Conservation (phyloP, 257 asterid species). For the Solanum boliviense region DNA sequence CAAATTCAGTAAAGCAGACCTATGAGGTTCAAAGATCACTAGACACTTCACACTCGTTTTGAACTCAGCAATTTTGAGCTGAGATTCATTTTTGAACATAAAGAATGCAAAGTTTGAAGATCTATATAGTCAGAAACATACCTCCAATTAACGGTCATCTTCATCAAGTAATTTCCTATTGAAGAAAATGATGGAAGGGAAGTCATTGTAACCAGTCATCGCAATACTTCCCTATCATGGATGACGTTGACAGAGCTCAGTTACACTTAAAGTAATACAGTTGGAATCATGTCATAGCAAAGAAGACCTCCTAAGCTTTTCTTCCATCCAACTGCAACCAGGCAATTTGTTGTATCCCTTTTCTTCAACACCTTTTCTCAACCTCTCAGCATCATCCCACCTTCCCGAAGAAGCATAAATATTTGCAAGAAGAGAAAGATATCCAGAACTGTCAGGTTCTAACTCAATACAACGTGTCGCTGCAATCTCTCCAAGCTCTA, state of each 20-base stretch:
- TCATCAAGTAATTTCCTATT: background rate
- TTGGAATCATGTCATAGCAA: background rate
- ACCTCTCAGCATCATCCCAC: slow-evolving; percentile 68
- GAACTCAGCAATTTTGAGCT: background rate
- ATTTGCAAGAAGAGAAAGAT: slow-evolving; percentile 69
- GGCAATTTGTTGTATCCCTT: slow-evolving; percentile 46
- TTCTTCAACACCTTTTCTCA: slow-evolving; percentile 42
- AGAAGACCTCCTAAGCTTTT: background rate
- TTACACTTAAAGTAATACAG: background rate
- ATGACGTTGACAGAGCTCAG: background rate
- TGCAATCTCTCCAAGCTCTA: slow-evolving; percentile 73
- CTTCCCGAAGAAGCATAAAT: slow-evolving; percentile 66
- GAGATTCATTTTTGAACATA: background rate
- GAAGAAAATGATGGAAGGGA: background rate
- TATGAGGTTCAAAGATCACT: background rate
- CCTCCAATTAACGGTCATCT: background rate
- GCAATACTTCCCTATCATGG: background rate
- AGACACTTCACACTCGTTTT: background rate
- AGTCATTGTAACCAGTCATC: background rate
- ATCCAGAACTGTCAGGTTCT: slow-evolving; percentile 60
- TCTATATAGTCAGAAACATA: background rate
- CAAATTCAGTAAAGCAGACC: background rate
- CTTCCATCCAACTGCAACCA: slow-evolving; percentile 66
- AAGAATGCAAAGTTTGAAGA: background rate
- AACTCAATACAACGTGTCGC: slow-evolving; percentile 57